These are phyloP conservation scores for sorghum (Sorghum bicolor) DNA, from an alignment of 176 grass and related monocot genomes.

Conservation along the genomic window DNA sequence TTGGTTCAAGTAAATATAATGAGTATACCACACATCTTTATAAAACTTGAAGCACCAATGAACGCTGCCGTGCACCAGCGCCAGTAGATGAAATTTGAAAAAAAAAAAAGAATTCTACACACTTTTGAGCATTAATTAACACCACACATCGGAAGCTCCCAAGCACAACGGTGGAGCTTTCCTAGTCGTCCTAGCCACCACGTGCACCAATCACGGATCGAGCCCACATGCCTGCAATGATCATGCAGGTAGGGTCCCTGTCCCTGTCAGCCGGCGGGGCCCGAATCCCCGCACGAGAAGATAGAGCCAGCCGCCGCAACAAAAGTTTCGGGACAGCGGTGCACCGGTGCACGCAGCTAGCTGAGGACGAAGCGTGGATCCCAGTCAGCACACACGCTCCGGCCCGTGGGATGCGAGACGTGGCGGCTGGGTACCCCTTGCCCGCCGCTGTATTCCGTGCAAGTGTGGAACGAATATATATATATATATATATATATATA, in stretches of 20 bases:
- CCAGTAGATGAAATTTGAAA: too few species aligned
- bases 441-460: background rate
- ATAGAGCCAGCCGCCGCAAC: background rate
- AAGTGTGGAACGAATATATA: too few species aligned
- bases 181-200: too few species aligned
- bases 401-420: background rate
- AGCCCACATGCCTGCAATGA: background rate
- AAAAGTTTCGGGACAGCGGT: background rate
- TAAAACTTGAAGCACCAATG: too few species aligned
- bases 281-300: background rate
- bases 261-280: background rate
- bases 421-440: background rate
- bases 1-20: too few species aligned
- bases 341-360: background rate
- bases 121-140: too few species aligned
- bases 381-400: background rate
- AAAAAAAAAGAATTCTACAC: too few species aligned
- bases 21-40: too few species aligned
- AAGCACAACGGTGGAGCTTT: background rate
- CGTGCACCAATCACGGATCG: background rate
- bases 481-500: too few species aligned
- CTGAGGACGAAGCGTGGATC: background rate
- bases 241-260: background rate
- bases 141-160: background rate
- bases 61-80: too few species aligned